Evolutionary conservation across 768 basidiomycete species (phyloP), one percentile per base, ranked within the genome.

Genomic region (Phlegmacium glaucopus): DNA sequence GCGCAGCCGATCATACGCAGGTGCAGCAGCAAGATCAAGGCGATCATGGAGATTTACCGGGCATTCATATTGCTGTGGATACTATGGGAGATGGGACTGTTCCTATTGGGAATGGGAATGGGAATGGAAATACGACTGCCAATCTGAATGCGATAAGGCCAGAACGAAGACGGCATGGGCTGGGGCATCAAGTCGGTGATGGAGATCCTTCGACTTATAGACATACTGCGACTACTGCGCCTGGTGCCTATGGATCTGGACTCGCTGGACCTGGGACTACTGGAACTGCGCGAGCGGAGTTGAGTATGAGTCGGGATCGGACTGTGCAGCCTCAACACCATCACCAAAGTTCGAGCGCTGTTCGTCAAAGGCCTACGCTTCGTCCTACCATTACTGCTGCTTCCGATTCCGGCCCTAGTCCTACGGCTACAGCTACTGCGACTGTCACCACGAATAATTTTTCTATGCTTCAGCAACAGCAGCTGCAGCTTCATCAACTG

Each of bases 261-360:
- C 43, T 50, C 3, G 51, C 43, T 17, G 45, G 35, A 10, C 41
- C 56, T 25, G 41, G 50, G 1, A n/a, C 18, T 3, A 4, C 32
- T 2, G 25, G 39, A 3, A 44, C 48, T 4, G 30, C 44, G 10
- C 59, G 55, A 9, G 57, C 57, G 11, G 52, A 52, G 25, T 27
- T 48, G 11, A 50, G 54, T 9, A 55, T 61, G 47, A 44, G 40
- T 8, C 52, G 60, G 7, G 60, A 61, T 42, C 50, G 60, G 44
- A 61, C 60, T 12, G 48, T 61, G 22, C 58, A 59, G 39, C 57
- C 53, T 11, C 35, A 41, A 4, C 32, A 2, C n/a, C 32, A 26
- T 26, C 48, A 16, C 48, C 36, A 41, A 35, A 38, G 18, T 42
- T 36, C n/a, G n/a, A 6, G 49, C 47, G 13, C 51, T 49, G 32